Percentiles rank a stretch among this genome's conserved stretches.
phyloP scores from a whole-genome alignment of 2,329 filamentous ascomycete species.

The Hypoxylon rubiginosum region DNA sequence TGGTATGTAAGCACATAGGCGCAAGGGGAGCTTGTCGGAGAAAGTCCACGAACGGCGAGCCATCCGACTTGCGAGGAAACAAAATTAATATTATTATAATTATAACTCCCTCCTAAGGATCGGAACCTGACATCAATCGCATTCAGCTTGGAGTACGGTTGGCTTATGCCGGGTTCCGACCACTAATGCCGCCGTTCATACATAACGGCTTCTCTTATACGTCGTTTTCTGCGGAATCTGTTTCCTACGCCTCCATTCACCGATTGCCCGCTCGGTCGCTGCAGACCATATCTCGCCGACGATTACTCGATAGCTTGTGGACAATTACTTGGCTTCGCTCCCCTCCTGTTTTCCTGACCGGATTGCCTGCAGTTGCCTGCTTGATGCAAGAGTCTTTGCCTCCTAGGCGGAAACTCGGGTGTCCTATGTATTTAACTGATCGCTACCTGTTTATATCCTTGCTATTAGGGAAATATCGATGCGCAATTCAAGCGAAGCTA shows the following conservation, averaged over 20 bases:
- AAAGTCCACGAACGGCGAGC: conserved; percentile 22
- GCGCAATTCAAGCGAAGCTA: conserved; percentile 13
- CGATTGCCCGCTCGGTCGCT: conserved; percentile 24
- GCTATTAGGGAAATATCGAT: conserved; percentile 21
- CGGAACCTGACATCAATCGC: conserved; percentile 13
- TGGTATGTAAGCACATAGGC: neutral
- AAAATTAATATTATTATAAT: neutral
- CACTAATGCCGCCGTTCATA: conserved; percentile 27
- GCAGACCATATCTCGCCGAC: conserved; percentile 37
- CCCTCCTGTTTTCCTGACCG: conserved; percentile 33
- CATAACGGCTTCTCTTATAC: conserved; percentile 37
- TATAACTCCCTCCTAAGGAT: conserved; percentile 13
- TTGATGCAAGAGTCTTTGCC: conserved; percentile 31
- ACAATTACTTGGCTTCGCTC: conserved; percentile 18
- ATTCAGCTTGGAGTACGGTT: conserved; percentile 29
- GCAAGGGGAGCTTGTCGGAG: conserved; percentile 18
- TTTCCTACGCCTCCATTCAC: conserved; percentile 36
- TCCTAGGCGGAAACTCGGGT: conserved; percentile 33
- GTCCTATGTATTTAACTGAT: conserved; percentile 25
- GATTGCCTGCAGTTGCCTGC: conserved; percentile 22
- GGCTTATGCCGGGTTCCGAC: conserved; percentile 34
- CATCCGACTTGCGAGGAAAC: conserved; percentile 29
- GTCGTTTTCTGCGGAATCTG: conserved; percentile 33
- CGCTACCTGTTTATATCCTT: conserved; percentile 32
- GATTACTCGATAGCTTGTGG: conserved; percentile 24